Evolutionary conservation across 2,329 filamentous ascomycete genomes (phyloP).

Genomic region (Pseudogymnoascus sp.): DNA sequence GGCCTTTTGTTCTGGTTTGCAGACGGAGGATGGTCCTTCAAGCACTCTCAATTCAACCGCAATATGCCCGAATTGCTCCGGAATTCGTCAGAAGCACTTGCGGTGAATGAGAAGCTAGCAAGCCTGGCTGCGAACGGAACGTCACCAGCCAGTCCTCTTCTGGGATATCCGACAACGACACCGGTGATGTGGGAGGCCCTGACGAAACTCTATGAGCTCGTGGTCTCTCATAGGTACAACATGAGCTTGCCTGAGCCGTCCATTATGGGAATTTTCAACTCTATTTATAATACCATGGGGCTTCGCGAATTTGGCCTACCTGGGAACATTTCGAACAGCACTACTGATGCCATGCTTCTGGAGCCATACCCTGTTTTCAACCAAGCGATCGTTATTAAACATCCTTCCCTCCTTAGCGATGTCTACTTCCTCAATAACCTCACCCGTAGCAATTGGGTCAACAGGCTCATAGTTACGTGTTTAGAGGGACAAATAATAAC

Average conservation of each 20-base stretch:
- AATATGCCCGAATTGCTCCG: conserved; percentile 8
- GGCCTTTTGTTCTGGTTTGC: conserved; percentile 77
- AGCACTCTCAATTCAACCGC: conserved; percentile 11
- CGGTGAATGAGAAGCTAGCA: conserved; percentile 22
- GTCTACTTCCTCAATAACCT: conserved; percentile 50
- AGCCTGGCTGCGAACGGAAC: conserved; percentile 24
- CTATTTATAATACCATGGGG: neutral
- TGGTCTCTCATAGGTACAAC: neutral
- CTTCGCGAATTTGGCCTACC: neutral
- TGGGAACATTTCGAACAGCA: neutral
- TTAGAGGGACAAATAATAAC: conserved; percentile 94
- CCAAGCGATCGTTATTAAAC: conserved; percentile 11
- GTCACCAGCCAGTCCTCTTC: conserved; percentile 24
- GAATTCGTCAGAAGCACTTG: conserved; percentile 18
- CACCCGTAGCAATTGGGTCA: conserved; percentile 64
- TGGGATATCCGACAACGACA: conserved; percentile 30
- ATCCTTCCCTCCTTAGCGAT: conserved; percentile 47
- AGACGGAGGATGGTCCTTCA: conserved; percentile 28
- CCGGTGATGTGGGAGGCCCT: conserved; percentile 21
- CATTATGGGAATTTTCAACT: neutral
- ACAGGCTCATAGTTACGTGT: conserved; percentile 71
- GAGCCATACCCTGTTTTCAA: conserved; percentile 2
- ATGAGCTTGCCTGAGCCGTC: neutral
- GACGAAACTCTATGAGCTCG: neutral
- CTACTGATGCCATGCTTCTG: neutral